Conservation (phyloP, 495 filamentous ascomycete species). For the Aspergillus bridgeri region DNA sequence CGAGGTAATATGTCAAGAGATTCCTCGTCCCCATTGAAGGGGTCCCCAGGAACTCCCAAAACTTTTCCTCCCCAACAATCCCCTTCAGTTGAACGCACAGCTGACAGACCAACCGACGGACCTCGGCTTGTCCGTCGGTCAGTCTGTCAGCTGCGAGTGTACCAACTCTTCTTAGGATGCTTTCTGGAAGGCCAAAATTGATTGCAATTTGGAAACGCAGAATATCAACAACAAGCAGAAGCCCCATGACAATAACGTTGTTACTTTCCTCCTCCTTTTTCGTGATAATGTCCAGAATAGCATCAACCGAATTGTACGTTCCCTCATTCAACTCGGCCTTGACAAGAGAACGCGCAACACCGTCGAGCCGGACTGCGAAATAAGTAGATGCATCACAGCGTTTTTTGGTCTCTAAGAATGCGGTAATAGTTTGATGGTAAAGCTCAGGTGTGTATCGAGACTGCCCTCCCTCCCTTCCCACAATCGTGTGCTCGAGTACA, state of each 20-base stretch:
- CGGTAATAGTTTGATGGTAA: not conserved
- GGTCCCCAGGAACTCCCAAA: slow-evolving; percentile 61
- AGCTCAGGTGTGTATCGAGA: not conserved
- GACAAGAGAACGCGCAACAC: not conserved
- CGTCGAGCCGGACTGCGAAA: not conserved
- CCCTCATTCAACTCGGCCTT: not conserved
- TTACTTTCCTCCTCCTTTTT: slow-evolving; percentile 28
- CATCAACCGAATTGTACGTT: slow-evolving; percentile 37
- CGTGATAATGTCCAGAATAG: slow-evolving; percentile 45
- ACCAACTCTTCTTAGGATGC: slow-evolving; percentile 40
- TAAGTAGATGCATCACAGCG: not conserved
- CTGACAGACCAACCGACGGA: slow-evolving; percentile 73
- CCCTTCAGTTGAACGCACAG: slow-evolving; percentile 73
- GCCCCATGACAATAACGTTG: slow-evolving; percentile 51
- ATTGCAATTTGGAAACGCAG: slow-evolving; percentile 18
- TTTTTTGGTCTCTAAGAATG: not conserved
- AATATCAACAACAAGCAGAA: slow-evolving; percentile 54
- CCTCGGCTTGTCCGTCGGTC: slow-evolving; percentile 68
- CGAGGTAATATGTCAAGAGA: slow-evolving; percentile 77
- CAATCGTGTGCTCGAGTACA: not conserved
- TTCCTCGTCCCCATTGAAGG: slow-evolving; percentile 67
- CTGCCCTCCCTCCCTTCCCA: too few species aligned
- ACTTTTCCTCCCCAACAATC: slow-evolving; percentile 57
- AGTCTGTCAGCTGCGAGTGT: slow-evolving; percentile 58
- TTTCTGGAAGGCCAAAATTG: slow-evolving; percentile 16